These are phyloP conservation scores for Syzygium grande DNA, from an alignment of 345 rosid genomes.

Conservation along the genomic window DNA sequence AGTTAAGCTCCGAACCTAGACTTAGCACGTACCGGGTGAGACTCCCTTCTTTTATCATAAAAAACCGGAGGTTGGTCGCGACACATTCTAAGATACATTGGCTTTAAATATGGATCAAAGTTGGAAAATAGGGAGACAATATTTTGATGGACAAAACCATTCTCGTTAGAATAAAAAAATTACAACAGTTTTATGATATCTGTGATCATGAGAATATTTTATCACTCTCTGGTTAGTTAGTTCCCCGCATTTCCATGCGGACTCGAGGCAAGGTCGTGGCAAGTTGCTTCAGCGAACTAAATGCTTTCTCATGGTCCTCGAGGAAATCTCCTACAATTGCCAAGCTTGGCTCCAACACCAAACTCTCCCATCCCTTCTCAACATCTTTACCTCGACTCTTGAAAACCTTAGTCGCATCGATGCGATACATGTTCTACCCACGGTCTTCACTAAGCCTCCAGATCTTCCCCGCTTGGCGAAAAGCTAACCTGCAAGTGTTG, in stretches of 20 bases:
- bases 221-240: background rate
- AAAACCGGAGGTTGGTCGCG: no score
- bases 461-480: slow-evolving; percentile 3
- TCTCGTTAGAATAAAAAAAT: background rate
- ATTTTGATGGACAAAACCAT: background rate
- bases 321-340: background rate
- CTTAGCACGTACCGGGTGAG: no score
- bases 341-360: background rate
- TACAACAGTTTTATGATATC: background rate
- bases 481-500: slow-evolving; percentile 15
- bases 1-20: no score
- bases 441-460: no score
- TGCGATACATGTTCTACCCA: background rate
- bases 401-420: background rate
- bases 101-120: no score
- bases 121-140: background rate
- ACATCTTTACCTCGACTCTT: slow-evolving; percentile 4
- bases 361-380: slow-evolving; percentile 1
- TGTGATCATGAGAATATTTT: background rate
- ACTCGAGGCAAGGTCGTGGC: background rate
- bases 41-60: no score
- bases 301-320: background rate
- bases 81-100: no score
- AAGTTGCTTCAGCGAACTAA: background rate
- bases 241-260: background rate